Base-by-base conservation (phyloP, 2,329 filamentous ascomycete species). In the Beauveria sp. region DNA sequence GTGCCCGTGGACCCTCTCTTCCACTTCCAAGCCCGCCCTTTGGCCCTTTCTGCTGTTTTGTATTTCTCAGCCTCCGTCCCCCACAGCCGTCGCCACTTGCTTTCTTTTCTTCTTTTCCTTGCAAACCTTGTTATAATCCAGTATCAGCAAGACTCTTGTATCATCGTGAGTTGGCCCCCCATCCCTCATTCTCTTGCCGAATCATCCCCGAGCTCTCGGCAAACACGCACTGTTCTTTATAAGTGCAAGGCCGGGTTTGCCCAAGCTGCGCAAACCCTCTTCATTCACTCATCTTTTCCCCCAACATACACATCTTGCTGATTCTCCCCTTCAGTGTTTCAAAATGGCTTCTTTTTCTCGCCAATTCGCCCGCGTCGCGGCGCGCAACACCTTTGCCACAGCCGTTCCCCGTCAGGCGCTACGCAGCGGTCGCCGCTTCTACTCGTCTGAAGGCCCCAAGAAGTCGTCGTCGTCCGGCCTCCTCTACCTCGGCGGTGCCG, bases 351-450 rank as follows among this genome's bases (percentile, higher is more conserved):
- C 71, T 66, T 75, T 80, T 66, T 78, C 80, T 66, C 82, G 82
- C 68, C 80, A 82, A 66, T 77, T 84, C 69, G 76, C 80, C 73
- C 84, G 84, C 70, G 79, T 83, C 68, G 76, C 83, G 50, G 65
- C 70, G 45, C 85, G 83, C 69, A 83, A 79, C 70, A 79, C 84
- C 66, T 82, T 90, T 73, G 77, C 80, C 67, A 79, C 80, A 67
- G 79, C 82, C 61, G 79, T 82, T 51, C 81, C 83, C 60, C 84
- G 88, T 68, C 84, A 88, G 69, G 82, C 85, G 67, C 87, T 92
- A 81, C 89, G 88, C 75, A 82, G 88, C 70, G 85, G 85, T 70
- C 89, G 88, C 68, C 90, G 91, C 67, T 87, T 87, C 76, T 96
- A 96, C 79, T 88, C 92, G 50, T 88, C 89, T 61, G 87, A 86